Evolutionary conservation across 2,329 filamentous ascomycete species (phyloP), one percentile per base, ranked within the genome.

Genomic region (Colletotrichum ledebouriae): DNA sequence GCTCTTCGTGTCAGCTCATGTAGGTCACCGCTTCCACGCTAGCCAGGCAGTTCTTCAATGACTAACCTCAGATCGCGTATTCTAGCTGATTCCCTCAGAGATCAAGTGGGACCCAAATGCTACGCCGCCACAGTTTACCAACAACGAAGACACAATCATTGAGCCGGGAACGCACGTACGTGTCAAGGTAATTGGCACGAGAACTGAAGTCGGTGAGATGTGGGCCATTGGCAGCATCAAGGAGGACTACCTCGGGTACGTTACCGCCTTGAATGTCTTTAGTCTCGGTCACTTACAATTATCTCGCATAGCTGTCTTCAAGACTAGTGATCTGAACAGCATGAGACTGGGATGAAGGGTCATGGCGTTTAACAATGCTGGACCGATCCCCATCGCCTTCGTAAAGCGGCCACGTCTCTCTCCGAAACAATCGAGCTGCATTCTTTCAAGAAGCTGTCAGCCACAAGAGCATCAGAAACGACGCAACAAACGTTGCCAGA

Each of bases 141-240:
- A 99, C 79, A 95, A 97, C 75, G 94, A 93, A 71, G 96, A 97
- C 72, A 93, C 94, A 72, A 91, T 94, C 41, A 97, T 99, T 75
- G 94, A 98, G 81, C 94, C 94, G 68, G 94, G 94, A 55, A 97
- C 94, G 15, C 95, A 97, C 74, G 89, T 99, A 71, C 92, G 96
- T 53, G 89, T 98, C 72, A 98, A 98, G 82, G 91, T 99, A 71
- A 93, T 98, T 74, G 96, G 96, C 80, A 92, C 95, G 58, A 89
- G 97, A 80, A 94, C 93, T 72, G 96, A 98, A 78, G 93, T 98
- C 59, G 94, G 93, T 71, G 92, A 93, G 78, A 97, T 99, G 88
- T 98, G 92, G 86, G 96, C 95, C 42, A 97, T 99, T 79, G 96
- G 94, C 69, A 98, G 94, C 73, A 98, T 99, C 83, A 97, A 97